These are phyloP conservation scores for Euphorbia celastroides DNA, from an alignment of 441 rosid genomes.

Conservation along the genomic window DNA sequence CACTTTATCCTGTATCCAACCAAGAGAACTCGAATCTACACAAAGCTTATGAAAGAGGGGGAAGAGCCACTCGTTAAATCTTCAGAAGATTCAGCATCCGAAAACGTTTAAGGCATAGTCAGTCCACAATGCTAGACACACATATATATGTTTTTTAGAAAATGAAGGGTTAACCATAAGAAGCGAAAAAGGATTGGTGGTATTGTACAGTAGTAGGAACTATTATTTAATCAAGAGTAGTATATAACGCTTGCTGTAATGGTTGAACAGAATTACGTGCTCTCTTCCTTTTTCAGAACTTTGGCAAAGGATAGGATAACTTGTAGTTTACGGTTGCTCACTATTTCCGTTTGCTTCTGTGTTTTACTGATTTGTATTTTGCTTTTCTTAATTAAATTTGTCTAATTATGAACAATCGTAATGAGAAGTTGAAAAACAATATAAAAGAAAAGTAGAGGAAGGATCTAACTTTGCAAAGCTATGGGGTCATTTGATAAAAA, in stretches of 20 bases:
- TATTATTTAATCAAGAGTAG: too few species aligned
- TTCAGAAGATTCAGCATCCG: constrained; percentile 24
- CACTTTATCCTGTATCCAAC: constrained; percentile 35
- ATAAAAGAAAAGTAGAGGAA: too few species aligned
- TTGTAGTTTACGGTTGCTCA: too few species aligned
- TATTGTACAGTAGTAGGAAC: too few species aligned
- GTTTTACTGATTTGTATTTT: neutral
- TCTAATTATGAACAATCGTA: neutral
- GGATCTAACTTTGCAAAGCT: neutral
- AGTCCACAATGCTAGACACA: neutral
- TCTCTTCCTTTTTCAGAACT: too few species aligned
- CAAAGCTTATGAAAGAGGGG: constrained; percentile 29
- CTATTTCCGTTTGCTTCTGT: too few species aligned
- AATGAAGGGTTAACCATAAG: too few species aligned
- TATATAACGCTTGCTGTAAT: too few species aligned
- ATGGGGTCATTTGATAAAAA: neutral
- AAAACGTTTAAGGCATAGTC: constrained; percentile 34
- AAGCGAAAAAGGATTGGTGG: too few species aligned
- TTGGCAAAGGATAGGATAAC: neutral
- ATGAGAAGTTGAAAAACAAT: too few species aligned
- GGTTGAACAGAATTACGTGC: too few species aligned
- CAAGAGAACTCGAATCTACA: constrained; percentile 26
- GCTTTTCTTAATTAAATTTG: neutral
- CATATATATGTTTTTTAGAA: too few species aligned
- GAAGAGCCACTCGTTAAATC: constrained; percentile 48